Evolutionary conservation across 2,329 filamentous ascomycete genomes (phyloP).

Genomic region (Trichoderma polysporum): DNA sequence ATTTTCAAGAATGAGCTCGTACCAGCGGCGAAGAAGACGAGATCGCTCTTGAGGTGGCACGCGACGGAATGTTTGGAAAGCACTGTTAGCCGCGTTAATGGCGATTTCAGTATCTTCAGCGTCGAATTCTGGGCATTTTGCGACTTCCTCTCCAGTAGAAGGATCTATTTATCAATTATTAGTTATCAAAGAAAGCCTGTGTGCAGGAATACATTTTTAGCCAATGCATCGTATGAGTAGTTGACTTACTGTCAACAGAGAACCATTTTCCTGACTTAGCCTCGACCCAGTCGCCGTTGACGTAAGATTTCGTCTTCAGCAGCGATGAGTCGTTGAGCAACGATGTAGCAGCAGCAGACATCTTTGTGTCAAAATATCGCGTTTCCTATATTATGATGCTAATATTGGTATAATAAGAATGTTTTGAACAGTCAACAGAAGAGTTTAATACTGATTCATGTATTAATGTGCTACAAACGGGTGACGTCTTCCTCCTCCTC

Average conservation of each 20-base stretch:
- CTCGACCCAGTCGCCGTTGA: background rate
- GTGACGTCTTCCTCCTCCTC: background rate
- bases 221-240: too few relatives aligned
- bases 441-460: conserved; percentile 45
- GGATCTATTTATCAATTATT: background rate
- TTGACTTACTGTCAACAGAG: background rate
- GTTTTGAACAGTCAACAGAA: too few relatives aligned
- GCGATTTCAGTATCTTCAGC: conserved; percentile 64
- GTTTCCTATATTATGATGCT: too few relatives aligned
- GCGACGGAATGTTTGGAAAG: conserved; percentile 59
- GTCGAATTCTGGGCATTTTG: background rate
- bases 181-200: background rate
- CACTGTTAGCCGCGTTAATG: conserved; percentile 64
- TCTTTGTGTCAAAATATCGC: background rate
- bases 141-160: background rate
- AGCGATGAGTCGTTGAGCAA: conserved; percentile 54
- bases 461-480: background rate
- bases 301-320: background rate
- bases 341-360: conserved; percentile 44
- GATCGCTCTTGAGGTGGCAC: conserved; percentile 44
- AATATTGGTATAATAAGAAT: too few relatives aligned
- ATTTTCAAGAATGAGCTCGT: conserved; percentile 65
- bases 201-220: background rate
- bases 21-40: conserved; percentile 57
- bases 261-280: background rate